Conservation (phyloP, 148 eudicot genomes). For the Chenopodium quinoa region DNA sequence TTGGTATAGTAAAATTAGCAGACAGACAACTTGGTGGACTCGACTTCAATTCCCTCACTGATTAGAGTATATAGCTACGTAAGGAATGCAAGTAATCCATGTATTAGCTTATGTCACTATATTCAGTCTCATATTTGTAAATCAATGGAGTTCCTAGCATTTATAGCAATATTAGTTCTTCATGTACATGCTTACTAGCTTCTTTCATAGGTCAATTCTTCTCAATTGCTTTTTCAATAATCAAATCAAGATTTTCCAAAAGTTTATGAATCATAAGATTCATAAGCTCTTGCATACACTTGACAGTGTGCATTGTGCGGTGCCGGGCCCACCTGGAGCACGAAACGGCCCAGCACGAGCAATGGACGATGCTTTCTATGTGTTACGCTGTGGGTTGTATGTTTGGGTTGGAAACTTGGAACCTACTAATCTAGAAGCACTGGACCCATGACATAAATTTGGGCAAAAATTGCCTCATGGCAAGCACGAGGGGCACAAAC, state of each 20-base stretch:
- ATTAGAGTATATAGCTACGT: not conserved
- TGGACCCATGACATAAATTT: too few species aligned
- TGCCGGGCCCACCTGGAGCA: too few species aligned
- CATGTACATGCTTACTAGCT: not conserved
- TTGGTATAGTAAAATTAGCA: not conserved
- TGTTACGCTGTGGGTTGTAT: too few species aligned
- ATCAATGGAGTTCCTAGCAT: not conserved
- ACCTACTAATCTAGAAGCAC: too few species aligned
- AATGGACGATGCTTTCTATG: too few species aligned
- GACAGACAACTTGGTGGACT: not conserved
- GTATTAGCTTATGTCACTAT: conserved; percentile 5
- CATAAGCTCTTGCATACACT: too few species aligned
- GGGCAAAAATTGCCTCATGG: too few species aligned
- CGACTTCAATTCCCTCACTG: not conserved
- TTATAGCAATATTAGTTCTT: not conserved
- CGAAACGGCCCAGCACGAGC: too few species aligned
- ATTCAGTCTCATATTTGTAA: conserved; percentile 1
- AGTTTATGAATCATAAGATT: too few species aligned
- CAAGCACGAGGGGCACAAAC: too few species aligned
- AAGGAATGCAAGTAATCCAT: not conserved
- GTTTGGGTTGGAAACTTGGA: too few species aligned
- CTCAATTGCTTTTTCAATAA: not conserved
- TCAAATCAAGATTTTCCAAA: not conserved
- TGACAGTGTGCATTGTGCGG: too few species aligned
- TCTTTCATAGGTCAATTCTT: not conserved